Percentiles rank a stretch among this genome's conserved stretches.
These are phyloP conservation scores for Neopestalotiopsis rosae DNA, from an alignment of 2,329 filamentous ascomycete species.

Conservation along the genomic window DNA sequence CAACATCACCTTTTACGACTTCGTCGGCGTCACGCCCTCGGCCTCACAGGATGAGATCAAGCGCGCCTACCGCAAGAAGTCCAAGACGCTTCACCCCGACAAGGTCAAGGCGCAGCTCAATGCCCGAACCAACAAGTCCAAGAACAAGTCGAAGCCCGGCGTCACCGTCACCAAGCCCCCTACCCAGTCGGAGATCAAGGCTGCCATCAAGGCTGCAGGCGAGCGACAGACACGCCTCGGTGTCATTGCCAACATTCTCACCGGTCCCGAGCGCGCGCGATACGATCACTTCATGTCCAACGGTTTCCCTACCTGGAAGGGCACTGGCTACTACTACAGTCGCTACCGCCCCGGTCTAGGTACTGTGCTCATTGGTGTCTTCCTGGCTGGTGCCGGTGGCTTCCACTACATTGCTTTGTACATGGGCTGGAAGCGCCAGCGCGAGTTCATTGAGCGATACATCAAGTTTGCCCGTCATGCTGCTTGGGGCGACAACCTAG, in stretches of 20 bases:
- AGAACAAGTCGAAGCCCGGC: slow-evolving; percentile 61
- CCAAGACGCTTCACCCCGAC: slow-evolving; percentile 86
- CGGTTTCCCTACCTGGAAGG: slow-evolving; percentile 96
- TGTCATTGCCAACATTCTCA: slow-evolving; percentile 84
- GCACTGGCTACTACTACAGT: slow-evolving; percentile 97
- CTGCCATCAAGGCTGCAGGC: slow-evolving; percentile 79
- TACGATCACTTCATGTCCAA: slow-evolving; percentile 95
- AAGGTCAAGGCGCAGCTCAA: slow-evolving; percentile 88
- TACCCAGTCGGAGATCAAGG: slow-evolving; percentile 74
- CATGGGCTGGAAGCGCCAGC: slow-evolving; percentile 87
- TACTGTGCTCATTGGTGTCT: slow-evolving; percentile 80
- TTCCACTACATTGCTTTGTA: slow-evolving; percentile 87
- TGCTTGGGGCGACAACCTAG: slow-evolving; percentile 86
- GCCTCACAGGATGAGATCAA: slow-evolving; percentile 88
- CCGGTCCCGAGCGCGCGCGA: slow-evolving; percentile 78
- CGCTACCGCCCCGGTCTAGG: slow-evolving; percentile 90
- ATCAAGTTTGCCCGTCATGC: slow-evolving; percentile 86
- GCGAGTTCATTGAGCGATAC: slow-evolving; percentile 90
- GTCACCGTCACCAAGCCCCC: slow-evolving; percentile 74
- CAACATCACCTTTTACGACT: slow-evolving; percentile 91
- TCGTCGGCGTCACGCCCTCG: slow-evolving; percentile 75
- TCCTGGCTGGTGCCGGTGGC: slow-evolving; percentile 81
- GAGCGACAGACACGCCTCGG: slow-evolving; percentile 85
- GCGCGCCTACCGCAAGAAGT: slow-evolving; percentile 91
- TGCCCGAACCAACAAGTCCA: slow-evolving; percentile 67